phyloP scores from a whole-genome alignment of 345 rosid genomes.

The Punica granatum region DNA sequence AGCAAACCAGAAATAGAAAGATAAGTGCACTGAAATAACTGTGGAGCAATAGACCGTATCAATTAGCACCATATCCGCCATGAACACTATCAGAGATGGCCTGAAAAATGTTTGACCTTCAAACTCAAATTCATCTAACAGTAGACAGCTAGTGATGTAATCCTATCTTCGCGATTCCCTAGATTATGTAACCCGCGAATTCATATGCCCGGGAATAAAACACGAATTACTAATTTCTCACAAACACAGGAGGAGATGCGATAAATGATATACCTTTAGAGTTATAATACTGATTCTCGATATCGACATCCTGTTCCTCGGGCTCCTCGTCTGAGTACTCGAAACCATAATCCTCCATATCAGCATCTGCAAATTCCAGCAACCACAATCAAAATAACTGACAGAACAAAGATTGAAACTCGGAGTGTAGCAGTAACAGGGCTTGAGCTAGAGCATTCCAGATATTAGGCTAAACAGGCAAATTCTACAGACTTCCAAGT shows the following conservation, averaged over 20 bases:
- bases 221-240: neutral
- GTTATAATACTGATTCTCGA: slow-evolving; percentile 95
- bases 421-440: neutral
- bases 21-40: neutral
- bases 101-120: neutral
- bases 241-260: neutral
- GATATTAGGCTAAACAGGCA: neutral
- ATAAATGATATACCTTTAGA: slow-evolving; percentile 52
- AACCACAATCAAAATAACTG: neutral
- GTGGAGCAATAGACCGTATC: neutral
- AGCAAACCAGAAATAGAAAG: neutral
- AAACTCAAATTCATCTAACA: neutral
- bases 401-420: neutral
- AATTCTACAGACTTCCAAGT: neutral
- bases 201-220: neutral
- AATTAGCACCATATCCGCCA: neutral
- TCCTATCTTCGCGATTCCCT: neutral
- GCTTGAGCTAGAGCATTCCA: neutral
- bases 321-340: slow-evolving; percentile 99
- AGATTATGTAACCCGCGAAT: neutral
- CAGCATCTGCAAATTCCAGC: slow-evolving; percentile 62
- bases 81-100: neutral
- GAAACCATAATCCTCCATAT: slow-evolving; percentile 99
- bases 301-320: slow-evolving; percentile 94
- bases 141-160: neutral